A percentile compares a stretch with the other conserved stretches of the same genome.
These are phyloP conservation scores for Zasmidium citrigriseum DNA, from an alignment of 2,329 filamentous ascomycete species.

Conservation along the genomic window DNA sequence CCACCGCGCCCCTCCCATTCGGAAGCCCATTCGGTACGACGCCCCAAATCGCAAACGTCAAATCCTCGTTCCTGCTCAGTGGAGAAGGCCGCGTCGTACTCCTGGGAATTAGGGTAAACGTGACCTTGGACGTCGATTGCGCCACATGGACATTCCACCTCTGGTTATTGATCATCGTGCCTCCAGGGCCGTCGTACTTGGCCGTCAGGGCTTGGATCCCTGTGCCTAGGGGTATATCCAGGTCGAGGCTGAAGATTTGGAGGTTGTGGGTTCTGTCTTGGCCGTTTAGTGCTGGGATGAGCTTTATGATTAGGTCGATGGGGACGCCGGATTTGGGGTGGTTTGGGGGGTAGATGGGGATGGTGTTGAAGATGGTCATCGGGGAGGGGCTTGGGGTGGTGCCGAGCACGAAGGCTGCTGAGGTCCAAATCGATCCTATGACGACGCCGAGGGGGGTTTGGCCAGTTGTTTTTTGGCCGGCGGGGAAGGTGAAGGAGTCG, in stretches of 20 bases:
- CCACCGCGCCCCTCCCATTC: not conserved
- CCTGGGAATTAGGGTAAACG: conserved; percentile 9
- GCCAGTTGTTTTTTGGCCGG: conserved; percentile 1
- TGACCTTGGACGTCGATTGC: not conserved
- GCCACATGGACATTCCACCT: not conserved
- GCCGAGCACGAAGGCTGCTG: too few species aligned
- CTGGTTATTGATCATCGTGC: not conserved
- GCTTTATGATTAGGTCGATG: conserved; percentile 8
- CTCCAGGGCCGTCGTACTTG: not conserved
- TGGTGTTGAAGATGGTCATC: not conserved
- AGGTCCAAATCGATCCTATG: too few species aligned
- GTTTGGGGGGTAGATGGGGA: conserved; percentile 1
- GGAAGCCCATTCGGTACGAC: not conserved
- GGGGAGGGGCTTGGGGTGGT: not conserved
- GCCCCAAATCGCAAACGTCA: not conserved
- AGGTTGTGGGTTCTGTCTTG: conserved; percentile 7
- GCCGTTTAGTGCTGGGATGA: not conserved
- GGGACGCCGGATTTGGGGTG: not conserved
- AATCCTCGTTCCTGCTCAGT: conserved; percentile 5
- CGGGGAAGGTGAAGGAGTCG: conserved; percentile 3
- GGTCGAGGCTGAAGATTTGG: conserved; percentile 6
- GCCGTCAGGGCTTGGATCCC: not conserved
- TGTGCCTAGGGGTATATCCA: not conserved
- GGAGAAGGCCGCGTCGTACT: not conserved
- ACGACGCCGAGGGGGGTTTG: conserved; percentile 1